These are phyloP conservation scores for Penicillium sp. DNA, from an alignment of 2,329 filamentous ascomycete genomes.

Conservation along the genomic window DNA sequence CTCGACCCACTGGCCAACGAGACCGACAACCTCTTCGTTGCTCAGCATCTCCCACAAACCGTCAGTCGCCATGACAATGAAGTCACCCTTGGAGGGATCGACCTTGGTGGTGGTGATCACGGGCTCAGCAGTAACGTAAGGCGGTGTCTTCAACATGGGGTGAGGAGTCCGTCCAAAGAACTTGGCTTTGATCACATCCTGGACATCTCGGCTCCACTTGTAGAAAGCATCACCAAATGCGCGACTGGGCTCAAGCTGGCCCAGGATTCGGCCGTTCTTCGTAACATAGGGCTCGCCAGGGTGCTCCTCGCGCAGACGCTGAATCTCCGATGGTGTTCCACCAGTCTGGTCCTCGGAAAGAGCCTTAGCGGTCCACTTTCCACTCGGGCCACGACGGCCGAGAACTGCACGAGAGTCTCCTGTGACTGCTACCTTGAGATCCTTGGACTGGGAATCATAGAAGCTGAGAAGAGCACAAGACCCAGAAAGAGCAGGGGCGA, in stretches of 20 bases:
- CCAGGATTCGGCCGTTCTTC: constrained; percentile 84
- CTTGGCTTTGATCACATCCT: constrained; percentile 75
- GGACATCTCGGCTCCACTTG: constrained; percentile 89
- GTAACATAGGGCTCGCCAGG: constrained; percentile 88
- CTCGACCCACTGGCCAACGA: constrained; percentile 97
- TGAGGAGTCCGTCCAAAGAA: constrained; percentile 87
- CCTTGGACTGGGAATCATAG: constrained; percentile 85
- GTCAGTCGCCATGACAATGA: constrained; percentile 94
- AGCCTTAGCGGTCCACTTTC: constrained; percentile 90
- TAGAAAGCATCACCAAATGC: constrained; percentile 97
- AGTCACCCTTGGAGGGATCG: constrained; percentile 85
- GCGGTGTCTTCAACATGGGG: constrained; percentile 80
- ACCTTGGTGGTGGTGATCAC: constrained; percentile 92
- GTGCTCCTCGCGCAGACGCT: constrained; percentile 80
- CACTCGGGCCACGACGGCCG: constrained; percentile 72
- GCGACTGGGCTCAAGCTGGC: constrained; percentile 86
- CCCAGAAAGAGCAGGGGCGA: constrained; percentile 92
- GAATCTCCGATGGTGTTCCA: constrained; percentile 79
- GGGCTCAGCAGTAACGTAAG: constrained; percentile 96
- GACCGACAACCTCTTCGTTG: constrained; percentile 94
- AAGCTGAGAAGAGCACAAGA: constrained; percentile 96
- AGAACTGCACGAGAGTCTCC: constrained; percentile 95
- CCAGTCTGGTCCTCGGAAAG: constrained; percentile 95
- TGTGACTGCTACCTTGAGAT: constrained; percentile 90
- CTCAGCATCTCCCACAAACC: constrained; percentile 99